phyloP scores from a whole-genome alignment of 495 filamentous ascomycete genomes.

The Aspergillus bridgeri region DNA sequence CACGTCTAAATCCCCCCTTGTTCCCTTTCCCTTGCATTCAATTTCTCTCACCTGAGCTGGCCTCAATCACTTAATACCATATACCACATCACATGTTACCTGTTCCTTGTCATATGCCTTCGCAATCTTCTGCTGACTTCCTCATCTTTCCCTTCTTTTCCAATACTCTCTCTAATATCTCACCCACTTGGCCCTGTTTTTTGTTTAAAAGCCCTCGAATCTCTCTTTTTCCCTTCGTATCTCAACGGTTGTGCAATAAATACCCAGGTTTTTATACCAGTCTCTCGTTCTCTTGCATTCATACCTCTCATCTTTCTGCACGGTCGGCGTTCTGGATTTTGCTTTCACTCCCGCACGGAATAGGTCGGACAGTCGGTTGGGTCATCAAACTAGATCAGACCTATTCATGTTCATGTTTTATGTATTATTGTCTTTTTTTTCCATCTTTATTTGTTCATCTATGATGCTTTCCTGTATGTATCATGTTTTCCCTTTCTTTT shows the following conservation, averaged over 20 bases:
- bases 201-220: background rate
- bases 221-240: background rate
- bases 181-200: background rate
- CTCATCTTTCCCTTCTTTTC: background rate
- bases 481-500: background rate
- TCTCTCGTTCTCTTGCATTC: background rate
- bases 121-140: background rate
- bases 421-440: background rate
- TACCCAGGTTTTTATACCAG: background rate
- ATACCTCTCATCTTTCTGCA: background rate
- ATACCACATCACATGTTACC: background rate
- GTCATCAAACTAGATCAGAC: background rate
- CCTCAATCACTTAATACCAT: background rate
- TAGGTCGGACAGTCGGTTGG: background rate
- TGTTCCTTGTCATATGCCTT: no score
- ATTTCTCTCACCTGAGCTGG: conserved; percentile 1
- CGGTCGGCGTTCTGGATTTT: conserved; percentile 6
- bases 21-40: background rate
- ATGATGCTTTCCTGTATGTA: background rate
- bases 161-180: background rate
- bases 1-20: conserved; percentile 22
- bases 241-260: background rate
- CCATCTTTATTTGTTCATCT: background rate
- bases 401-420: background rate
- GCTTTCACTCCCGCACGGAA: background rate